phyloP scores from a whole-genome alignment of 306 rosid genomes.

The Casuarina glauca region DNA sequence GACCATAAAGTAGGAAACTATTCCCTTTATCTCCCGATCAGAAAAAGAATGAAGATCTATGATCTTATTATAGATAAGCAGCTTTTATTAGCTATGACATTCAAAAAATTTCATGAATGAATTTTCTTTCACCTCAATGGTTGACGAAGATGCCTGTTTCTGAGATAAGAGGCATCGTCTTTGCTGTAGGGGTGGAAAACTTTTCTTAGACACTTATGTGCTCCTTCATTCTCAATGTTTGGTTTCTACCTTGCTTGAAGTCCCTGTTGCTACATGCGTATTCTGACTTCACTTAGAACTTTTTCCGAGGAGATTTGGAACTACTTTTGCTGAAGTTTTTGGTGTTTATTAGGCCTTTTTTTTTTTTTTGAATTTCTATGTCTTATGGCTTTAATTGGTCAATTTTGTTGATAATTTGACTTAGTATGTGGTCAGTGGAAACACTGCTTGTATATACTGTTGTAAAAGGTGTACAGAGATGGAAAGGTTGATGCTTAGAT shows the following conservation, averaged over 20 bases:
- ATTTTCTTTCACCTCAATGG: not conserved
- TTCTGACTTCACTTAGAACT: not conserved
- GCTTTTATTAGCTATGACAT: not conserved
- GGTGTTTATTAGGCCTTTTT: not conserved
- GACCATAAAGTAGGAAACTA: slow-evolving; percentile 74
- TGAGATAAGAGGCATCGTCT: not conserved
- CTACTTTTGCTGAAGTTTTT: not conserved
- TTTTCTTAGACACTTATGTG: not conserved
- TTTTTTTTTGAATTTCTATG: not conserved
- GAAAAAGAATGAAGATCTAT: slow-evolving; percentile 2
- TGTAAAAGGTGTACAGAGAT: not conserved
- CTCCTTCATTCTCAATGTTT: not conserved
- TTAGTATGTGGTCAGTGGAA: not conserved
- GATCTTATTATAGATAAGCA: slow-evolving; percentile 10
- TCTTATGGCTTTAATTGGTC: not conserved
- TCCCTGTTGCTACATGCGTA: not conserved
- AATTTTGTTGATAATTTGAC: not conserved
- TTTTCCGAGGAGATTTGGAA: not conserved
- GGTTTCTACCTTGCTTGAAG: not conserved
- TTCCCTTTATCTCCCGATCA: slow-evolving; percentile 17
- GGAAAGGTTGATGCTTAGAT: not conserved
- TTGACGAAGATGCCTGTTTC: too few relatives aligned
- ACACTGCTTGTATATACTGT: not conserved
- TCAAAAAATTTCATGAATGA: not conserved
- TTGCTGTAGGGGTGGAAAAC: not conserved